phyloP scores from a whole-genome alignment of 1,284 basidiomycete genomes.

The Pterulicium gracile region DNA sequence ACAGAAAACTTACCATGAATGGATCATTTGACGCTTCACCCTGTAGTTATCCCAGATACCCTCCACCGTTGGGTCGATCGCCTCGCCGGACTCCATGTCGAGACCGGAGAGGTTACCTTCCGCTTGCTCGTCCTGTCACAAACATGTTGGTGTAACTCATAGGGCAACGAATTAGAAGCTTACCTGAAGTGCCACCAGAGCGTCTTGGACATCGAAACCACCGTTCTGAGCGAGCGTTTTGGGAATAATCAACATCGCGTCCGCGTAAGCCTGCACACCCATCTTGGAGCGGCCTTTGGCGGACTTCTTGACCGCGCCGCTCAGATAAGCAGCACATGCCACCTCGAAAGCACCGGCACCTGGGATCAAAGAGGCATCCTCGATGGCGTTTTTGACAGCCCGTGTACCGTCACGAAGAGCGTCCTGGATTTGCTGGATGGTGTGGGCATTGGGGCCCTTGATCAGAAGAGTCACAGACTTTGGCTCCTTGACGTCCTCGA shows the following conservation, averaged over 20 bases:
- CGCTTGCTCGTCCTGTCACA: constrained; percentile 85
- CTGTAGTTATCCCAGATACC: constrained; percentile 99
- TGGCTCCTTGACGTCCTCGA: constrained; percentile 95
- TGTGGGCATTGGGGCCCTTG: constrained; percentile 98
- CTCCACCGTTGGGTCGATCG: constrained; percentile 90
- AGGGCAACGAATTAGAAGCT: constrained; percentile 11
- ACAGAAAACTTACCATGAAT: constrained; percentile 89
- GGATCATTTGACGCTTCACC: constrained; percentile 97
- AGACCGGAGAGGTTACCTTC: constrained; percentile 89
- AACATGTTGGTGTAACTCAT: too few relatives aligned
- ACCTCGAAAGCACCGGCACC: constrained; percentile 98
- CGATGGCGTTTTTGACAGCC: constrained; percentile 94
- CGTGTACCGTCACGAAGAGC: constrained; percentile 94
- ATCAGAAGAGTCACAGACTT: constrained; percentile 95
- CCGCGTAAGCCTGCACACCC: constrained; percentile 95
- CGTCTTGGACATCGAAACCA: constrained; percentile 96
- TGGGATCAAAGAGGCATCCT: constrained; percentile 83
- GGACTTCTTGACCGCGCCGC: constrained; percentile 68
- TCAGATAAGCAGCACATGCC: constrained; percentile 81
- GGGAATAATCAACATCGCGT: constrained; percentile 89
- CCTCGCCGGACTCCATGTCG: constrained; percentile 90
- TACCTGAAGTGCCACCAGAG: constrained; percentile 84
- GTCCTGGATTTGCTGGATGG: constrained; percentile 94
- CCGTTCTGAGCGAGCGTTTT: constrained; percentile 97
- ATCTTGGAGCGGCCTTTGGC: constrained; percentile 97